Evolutionary conservation across 768 basidiomycete genomes (phyloP), one percentile per base, ranked within the genome.

Genomic region (Sistotremastrum suecicum): DNA sequence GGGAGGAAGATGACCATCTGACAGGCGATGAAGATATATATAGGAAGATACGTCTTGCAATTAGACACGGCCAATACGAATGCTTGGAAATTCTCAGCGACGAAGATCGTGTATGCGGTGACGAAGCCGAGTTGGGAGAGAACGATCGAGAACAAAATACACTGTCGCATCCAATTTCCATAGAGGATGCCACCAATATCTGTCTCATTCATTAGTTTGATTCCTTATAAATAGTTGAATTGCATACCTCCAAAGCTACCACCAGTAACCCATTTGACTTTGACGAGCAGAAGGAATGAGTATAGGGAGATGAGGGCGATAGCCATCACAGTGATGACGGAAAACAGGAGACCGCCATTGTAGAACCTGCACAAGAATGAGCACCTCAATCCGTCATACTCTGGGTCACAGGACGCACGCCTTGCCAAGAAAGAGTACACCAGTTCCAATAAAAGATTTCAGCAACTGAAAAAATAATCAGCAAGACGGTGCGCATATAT

Each of bases 271-370:
- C 87, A 78, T 50, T 95, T 90, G 38, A 90, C 79, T 60, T 82
- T 70, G 37, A 94, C 78, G 43, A 99, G 74, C 0, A 98, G 75
- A 30, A 99, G 65, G 75, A 98, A 99, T 0, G 91, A 90, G 65
- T 89, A 89, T 3, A 98, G 64, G 2, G 90, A 95, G 44, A 97
- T 77, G 36, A 76, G 56, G 10, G 92, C 91, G 54, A 98, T 88
- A 58, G 76, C 70, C 5, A 80, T 63, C 54, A 98, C 78, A 2
- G 81, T 74, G 46, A 89, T 45, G 33, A 73, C 51, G 5, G 92
- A 97, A 64, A 99, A 99, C 34, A 97, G 63, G 42, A 98, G 69
- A 7, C 94, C 92, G 45, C 95, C 95, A 50, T 98, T 99, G 67
- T 78, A 80, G 67, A 99, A 99, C 43, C 89, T 91, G 20, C 45